Evolutionary conservation across 768 basidiomycete genomes (phyloP).

Genomic region (Phanerochaete carnosa): DNA sequence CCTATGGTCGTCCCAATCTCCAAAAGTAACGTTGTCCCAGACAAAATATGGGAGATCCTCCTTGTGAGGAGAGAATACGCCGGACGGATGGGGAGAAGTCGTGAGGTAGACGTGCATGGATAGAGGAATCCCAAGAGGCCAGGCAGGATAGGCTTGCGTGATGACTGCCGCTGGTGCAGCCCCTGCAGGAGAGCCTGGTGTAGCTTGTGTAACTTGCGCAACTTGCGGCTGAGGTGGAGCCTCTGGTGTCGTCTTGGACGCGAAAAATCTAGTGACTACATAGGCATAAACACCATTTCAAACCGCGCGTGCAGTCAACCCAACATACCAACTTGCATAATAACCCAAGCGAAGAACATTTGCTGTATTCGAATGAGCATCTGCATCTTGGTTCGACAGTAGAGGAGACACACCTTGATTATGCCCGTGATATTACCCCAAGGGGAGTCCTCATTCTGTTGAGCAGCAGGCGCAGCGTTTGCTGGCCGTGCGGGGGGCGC

Average conservation of each 20-base stretch:
- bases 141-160: slow-evolving; percentile 49
- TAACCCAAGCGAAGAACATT: slow-evolving; percentile 62
- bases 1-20: slow-evolving; percentile 67
- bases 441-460: slow-evolving; percentile 32
- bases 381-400: not conserved
- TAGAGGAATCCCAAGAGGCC: slow-evolving; percentile 57
- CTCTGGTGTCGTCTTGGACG: slow-evolving; percentile 31
- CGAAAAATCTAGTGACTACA: slow-evolving; percentile 44
- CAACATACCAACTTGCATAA: slow-evolving; percentile 59
- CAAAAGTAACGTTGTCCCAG: slow-evolving; percentile 78
- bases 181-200: not conserved
- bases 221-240: slow-evolving; percentile 30
- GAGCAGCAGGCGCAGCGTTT: slow-evolving; percentile 16
- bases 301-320: not conserved
- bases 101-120: slow-evolving; percentile 76
- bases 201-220: slow-evolving; percentile 15
- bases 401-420: slow-evolving; percentile 38
- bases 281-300: slow-evolving; percentile 4
- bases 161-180: slow-evolving; percentile 29
- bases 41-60: slow-evolving; percentile 62
- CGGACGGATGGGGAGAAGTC: slow-evolving; percentile 51
- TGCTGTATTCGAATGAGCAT: slow-evolving; percentile 42
- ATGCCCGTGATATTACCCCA: slow-evolving; percentile 34
- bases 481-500: slow-evolving; percentile 18
- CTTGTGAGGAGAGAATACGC: slow-evolving; percentile 53